These are phyloP conservation scores for Fraxinus pennsylvanica DNA, from an alignment of 257 asterid genomes.

Conservation along the genomic window DNA sequence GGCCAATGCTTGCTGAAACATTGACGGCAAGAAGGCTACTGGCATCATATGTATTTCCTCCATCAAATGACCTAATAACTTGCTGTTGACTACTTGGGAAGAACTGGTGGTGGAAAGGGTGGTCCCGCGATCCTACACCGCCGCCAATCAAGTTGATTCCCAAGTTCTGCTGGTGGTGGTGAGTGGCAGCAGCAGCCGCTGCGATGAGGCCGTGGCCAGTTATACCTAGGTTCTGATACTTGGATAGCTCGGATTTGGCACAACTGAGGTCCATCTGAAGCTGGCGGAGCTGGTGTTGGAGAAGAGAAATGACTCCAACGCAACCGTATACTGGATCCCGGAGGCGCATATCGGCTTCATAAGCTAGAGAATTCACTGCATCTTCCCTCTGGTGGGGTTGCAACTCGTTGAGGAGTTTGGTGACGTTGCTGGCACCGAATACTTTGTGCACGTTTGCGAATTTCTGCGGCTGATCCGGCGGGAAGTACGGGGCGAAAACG, in stretches of 20 bases:
- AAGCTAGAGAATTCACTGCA: slow-evolving; percentile 69
- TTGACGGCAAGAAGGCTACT: slow-evolving; percentile 71
- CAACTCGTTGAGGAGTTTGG: slow-evolving; percentile 68
- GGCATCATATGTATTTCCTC: slow-evolving; percentile 53
- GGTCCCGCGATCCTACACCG: slow-evolving; percentile 36
- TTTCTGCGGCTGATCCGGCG: slow-evolving; percentile 76
- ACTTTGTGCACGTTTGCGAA: slow-evolving; percentile 73
- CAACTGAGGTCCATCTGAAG: slow-evolving; percentile 72
- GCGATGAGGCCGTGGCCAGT: slow-evolving; percentile 38
- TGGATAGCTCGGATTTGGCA: slow-evolving; percentile 73
- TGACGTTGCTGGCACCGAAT: slow-evolving; percentile 74
- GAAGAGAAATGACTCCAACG: slow-evolving; percentile 78
- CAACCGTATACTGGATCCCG: slow-evolving; percentile 82
- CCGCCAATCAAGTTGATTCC: slow-evolving; percentile 44
- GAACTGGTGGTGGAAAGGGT: slow-evolving; percentile 58
- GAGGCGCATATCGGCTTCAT: slow-evolving; percentile 78
- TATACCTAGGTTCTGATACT: slow-evolving; percentile 55
- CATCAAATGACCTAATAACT: slow-evolving; percentile 44
- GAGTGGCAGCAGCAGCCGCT: slow-evolving; percentile 32
- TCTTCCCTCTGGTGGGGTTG: slow-evolving; percentile 78
- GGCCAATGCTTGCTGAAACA: slow-evolving; percentile 63
- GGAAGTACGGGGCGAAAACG: slow-evolving; percentile 74
- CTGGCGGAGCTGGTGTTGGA: slow-evolving; percentile 82
- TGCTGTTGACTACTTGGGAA: slow-evolving; percentile 62
- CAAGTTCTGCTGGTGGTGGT: slow-evolving; percentile 51